phyloP scores from a whole-genome alignment of 441 rosid species.

The Corymbia calophylla region DNA sequence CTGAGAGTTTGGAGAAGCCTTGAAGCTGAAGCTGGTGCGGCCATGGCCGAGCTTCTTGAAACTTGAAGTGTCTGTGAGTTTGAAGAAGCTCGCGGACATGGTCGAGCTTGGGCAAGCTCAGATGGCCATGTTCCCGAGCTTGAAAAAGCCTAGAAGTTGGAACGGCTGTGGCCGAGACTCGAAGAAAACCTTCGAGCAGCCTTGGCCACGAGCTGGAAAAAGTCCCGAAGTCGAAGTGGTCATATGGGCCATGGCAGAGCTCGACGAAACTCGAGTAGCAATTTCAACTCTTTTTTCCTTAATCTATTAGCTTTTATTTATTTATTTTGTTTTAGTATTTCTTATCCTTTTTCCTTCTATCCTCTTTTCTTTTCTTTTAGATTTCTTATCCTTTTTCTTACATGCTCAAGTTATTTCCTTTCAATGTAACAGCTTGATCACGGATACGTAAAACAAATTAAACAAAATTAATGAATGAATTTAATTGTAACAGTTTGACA shows the following conservation, averaged over 20 bases:
- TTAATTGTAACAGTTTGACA: no score
- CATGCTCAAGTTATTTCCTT: no score
- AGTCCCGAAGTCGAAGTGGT: neutral
- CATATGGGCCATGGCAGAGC: neutral
- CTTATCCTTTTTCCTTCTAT: no score
- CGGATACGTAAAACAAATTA: neutral
- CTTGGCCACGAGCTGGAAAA: neutral
- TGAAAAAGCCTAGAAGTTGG: neutral
- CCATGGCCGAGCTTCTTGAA: neutral
- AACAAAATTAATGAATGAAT: no score
- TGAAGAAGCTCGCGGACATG: neutral
- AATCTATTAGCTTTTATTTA: no score
- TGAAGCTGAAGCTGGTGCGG: no score
- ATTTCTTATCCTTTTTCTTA: no score
- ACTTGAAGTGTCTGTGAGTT: neutral
- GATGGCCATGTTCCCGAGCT: neutral
- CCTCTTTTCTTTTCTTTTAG: no score
- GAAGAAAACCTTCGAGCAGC: neutral
- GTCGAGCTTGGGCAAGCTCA: neutral
- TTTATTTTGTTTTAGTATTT: neutral
- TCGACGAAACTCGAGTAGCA: neutral
- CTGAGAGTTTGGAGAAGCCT: neutral
- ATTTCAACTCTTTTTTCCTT: neutral
- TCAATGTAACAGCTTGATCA: neutral
- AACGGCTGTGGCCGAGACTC: neutral